Percentiles rank a stretch among this genome's conserved stretches.
Evolutionary conservation across 352 stramenopile species (phyloP).

Genomic region (Phytopythium vexans): DNA sequence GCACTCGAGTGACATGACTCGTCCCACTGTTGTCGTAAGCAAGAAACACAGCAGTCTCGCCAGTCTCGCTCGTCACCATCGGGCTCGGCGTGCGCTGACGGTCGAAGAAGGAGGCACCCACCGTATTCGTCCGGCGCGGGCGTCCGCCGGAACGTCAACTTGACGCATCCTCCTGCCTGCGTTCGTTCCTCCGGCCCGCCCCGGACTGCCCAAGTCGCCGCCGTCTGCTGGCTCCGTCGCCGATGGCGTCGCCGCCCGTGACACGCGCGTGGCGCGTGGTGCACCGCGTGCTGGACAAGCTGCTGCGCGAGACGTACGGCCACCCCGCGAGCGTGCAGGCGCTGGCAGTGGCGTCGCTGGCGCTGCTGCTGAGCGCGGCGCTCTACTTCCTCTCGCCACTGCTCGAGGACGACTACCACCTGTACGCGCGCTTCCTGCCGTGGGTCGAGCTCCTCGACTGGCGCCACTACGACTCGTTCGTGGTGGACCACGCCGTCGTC

Average conservation of each 20-base stretch:
- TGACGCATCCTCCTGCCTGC: too few relatives aligned
- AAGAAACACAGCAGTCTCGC: not conserved
- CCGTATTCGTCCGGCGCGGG: too few relatives aligned
- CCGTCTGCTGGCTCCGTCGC: not conserved
- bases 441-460: conserved; percentile 57
- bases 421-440: conserved; percentile 49
- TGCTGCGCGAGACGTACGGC: conserved; percentile 56
- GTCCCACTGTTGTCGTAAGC: conserved; percentile 1
- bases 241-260: not conserved
- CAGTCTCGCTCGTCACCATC: too few relatives aligned
- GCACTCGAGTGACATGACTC: not conserved
- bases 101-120: too few relatives aligned
- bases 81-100: too few relatives aligned
- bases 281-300: conserved; percentile 28
- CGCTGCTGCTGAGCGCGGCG: conserved; percentile 43
- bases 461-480: conserved; percentile 68
- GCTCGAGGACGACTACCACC: conserved; percentile 46
- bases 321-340: conserved; percentile 53
- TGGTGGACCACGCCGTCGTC: conserved; percentile 67
- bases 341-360: conserved; percentile 39
- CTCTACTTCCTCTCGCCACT: conserved; percentile 56
- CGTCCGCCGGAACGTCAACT: too few relatives aligned
- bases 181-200: too few relatives aligned
- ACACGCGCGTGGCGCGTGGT: conserved; percentile 12
- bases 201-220: not conserved